phyloP scores from a whole-genome alignment of 164 flowering plant species.

The Tetrastigma voinierianum region DNA sequence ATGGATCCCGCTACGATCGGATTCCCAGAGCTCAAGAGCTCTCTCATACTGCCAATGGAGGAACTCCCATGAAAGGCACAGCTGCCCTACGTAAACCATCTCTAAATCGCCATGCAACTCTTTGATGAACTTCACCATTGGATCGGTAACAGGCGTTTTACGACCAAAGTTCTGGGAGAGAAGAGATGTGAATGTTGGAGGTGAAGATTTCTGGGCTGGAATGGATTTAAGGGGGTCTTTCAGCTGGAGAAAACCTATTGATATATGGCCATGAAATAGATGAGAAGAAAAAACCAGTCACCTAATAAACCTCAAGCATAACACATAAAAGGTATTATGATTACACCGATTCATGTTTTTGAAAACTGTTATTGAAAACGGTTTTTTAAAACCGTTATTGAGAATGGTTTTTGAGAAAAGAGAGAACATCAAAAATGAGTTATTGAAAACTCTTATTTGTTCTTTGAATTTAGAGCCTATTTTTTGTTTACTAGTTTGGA shows the following conservation, averaged over 20 bases:
- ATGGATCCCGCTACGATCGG: constrained; percentile 40
- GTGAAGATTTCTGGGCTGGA: constrained; percentile 29
- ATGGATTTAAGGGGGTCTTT: constrained; percentile 51
- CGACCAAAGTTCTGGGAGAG: constrained; percentile 33
- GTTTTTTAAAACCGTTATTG: no score
- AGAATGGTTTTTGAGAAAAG: no score
- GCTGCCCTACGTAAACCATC: constrained; percentile 78
- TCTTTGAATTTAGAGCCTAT: no score
- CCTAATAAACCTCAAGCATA: not conserved
- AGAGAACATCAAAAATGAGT: no score
- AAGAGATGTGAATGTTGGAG: constrained; percentile 31
- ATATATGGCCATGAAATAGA: constrained; percentile 5
- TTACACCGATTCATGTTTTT: no score
- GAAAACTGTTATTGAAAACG: no score
- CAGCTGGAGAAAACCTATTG: constrained; percentile 63
- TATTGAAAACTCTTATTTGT: no score
- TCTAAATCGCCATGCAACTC: constrained; percentile 72
- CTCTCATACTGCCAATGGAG: constrained; percentile 78
- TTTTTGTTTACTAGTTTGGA: no score
- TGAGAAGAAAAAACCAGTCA: constrained; percentile 2
- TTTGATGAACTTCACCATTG: constrained; percentile 40
- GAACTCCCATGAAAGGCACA: constrained; percentile 93
- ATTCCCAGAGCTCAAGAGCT: constrained; percentile 54
- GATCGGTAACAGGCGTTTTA: constrained; percentile 42
- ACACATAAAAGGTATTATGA: not conserved